Percentiles rank a stretch among this genome's conserved stretches.
Conservation (phyloP, 768 basidiomycete species). For the Suillus subluteus region DNA sequence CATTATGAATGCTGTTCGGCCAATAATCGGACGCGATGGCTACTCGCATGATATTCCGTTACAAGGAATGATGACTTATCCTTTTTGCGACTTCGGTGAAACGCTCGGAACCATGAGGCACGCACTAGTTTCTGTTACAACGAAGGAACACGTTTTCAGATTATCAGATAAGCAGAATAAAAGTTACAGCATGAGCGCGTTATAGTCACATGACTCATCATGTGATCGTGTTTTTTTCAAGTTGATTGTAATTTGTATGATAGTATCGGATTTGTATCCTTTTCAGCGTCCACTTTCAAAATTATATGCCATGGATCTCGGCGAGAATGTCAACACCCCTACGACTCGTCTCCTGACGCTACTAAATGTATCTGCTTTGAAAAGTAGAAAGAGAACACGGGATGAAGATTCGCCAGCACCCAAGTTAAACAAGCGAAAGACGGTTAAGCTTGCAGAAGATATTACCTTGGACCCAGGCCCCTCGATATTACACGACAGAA, state of each 20-base stretch:
- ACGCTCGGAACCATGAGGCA: not conserved
- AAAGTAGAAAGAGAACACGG: slow-evolving; percentile 60
- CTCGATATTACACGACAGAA: slow-evolving; percentile 13
- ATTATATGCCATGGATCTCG: not conserved
- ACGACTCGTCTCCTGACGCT: slow-evolving; percentile 86
- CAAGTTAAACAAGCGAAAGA: slow-evolving; percentile 74
- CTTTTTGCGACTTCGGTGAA: not conserved
- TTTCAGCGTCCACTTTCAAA: not conserved
- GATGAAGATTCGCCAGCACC: slow-evolving; percentile 41
- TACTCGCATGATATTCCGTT: not conserved
- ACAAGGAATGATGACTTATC: not conserved
- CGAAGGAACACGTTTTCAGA: not conserved
- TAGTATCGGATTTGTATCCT: not conserved
- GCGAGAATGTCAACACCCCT: slow-evolving; percentile 48
- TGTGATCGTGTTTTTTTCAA: not conserved
- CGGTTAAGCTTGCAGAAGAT: slow-evolving; percentile 38
- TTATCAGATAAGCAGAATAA: not conserved
- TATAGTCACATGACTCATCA: not conserved
- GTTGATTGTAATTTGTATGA: too few relatives aligned
- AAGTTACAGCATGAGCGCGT: not conserved
- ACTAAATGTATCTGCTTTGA: slow-evolving; percentile 86
- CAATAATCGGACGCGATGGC: not conserved
- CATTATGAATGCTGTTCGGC: slow-evolving; percentile 1
- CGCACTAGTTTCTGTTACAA: not conserved
- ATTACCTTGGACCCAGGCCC: slow-evolving; percentile 14